Conservation (phyloP, 1,284 basidiomycete species). For the Pseudozyma tsukubaensis region DNA sequence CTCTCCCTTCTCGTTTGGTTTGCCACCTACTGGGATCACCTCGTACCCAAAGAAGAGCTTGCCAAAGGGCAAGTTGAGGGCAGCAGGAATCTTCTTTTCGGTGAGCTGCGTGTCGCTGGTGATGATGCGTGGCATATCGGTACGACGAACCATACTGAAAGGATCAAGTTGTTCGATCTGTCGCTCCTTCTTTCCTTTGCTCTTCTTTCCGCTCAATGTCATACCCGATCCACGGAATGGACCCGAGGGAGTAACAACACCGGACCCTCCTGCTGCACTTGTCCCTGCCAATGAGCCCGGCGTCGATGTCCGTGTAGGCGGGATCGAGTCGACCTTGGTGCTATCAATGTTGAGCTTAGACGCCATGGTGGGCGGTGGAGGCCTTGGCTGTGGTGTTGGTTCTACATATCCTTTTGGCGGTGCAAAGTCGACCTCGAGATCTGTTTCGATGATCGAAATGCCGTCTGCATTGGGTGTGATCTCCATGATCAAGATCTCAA, state of each 20-base stretch:
- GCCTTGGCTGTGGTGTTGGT: conserved; percentile 81
- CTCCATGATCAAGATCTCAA: conserved; percentile 96
- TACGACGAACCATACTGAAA: conserved; percentile 62
- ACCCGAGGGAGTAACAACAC: conserved; percentile 29
- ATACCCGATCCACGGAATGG: conserved; percentile 64
- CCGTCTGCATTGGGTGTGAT: conserved; percentile 80
- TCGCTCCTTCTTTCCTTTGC: conserved; percentile 65
- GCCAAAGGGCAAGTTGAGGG: conserved; percentile 89
- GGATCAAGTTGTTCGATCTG: conserved; percentile 63
- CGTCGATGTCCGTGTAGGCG: conserved; percentile 68
- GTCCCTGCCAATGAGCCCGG: conserved; percentile 52
- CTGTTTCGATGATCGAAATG: conserved; percentile 92
- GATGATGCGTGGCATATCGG: conserved; percentile 79
- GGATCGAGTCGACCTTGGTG: conserved; percentile 56
- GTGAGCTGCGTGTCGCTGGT: conserved; percentile 81
- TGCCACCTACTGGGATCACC: conserved; percentile 58
- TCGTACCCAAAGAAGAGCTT: conserved; percentile 68
- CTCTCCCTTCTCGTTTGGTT: conserved; percentile 20
- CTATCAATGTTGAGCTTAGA: conserved; percentile 92
- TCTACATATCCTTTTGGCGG: conserved; percentile 80
- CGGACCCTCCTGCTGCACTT: conserved; percentile 34
- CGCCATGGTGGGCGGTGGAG: conserved; percentile 91
- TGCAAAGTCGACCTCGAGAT: conserved; percentile 83
- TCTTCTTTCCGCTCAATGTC: conserved; percentile 66
- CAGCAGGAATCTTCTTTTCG: conserved; percentile 85